Base-by-base conservation (phyloP, 164 flowering plant genomes). In the Protea cynaroides region DNA sequence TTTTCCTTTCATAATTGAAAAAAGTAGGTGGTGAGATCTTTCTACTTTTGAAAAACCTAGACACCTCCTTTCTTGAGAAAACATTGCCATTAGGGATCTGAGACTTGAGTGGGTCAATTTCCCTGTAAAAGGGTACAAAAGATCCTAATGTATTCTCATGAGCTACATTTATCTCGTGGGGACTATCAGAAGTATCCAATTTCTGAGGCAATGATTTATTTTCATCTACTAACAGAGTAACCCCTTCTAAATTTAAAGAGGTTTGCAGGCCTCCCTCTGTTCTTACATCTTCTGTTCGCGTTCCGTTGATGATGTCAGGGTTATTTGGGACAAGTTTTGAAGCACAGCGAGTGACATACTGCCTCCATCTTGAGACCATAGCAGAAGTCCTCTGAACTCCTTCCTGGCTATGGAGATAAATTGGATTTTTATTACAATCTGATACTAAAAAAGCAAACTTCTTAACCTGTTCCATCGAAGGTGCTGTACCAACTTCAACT, bases 351-450 rank as follows among this genome's bases (percentile, higher is more conserved):
- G 72, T 72, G 72, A 78, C 65, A 70, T 80, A 86, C 59, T 89
- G 95, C 68, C 86, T 84, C 98, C 98, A 94, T 76, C 97, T 83
- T 44, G 98, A 94, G 61, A 94, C 79, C 96, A 94, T 84, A 13
- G 96, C 96, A 59, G 92, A 86, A 25, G 95, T 80, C 76, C 98
- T 87, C 83, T 87, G 75, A 14, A 77, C 83, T 65, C 98, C 98
- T 80, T 89, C 98, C 71, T 84, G 89, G 70, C 98, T 86, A 64
- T 90, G 98, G 47, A 94, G 87, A 81, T 89, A 94, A 25, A 94
- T 72, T n/a, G 92, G 96, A 69, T 56, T 80, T 67, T 74, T 87
- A 53, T 74, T 71, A 22, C 74, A 62, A 85, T 94, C 82, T 11
- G 86, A 80, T 46, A 90, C 87, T 72, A 90, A 56, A 46, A 85